These are phyloP conservation scores for Cladorrhinum sp. DNA, from an alignment of 2,329 filamentous ascomycete genomes.

Conservation along the genomic window DNA sequence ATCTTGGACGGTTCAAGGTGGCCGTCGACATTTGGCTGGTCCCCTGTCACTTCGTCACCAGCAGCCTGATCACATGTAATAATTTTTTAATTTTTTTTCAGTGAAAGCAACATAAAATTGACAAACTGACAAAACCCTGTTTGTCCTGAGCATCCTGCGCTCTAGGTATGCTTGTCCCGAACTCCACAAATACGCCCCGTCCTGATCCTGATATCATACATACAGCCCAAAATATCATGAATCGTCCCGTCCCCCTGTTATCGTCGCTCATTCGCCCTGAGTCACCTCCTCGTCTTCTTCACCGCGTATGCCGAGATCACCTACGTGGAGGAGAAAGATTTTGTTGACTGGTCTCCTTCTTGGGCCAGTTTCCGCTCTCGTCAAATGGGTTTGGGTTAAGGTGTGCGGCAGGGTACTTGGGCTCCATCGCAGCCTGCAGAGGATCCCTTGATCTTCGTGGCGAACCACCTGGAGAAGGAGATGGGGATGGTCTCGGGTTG, in stretches of 20 bases:
- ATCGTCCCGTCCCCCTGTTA: background rate
- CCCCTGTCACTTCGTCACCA: no score
- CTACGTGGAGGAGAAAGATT: background rate
- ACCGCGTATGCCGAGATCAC: background rate
- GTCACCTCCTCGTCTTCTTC: background rate
- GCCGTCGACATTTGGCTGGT: no score
- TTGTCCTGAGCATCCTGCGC: background rate
- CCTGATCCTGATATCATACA: constrained; percentile 11
- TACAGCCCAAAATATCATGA: constrained; percentile 3
- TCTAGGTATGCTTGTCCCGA: background rate
- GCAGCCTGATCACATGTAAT: background rate
- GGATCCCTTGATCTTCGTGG: constrained; percentile 18
- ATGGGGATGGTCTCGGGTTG: constrained; percentile 6
- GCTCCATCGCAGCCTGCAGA: constrained; percentile 15
- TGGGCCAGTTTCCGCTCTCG: constrained; percentile 15
- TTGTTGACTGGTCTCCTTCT: constrained; percentile 12
- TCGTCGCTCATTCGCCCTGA: background rate
- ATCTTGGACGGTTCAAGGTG: no score
- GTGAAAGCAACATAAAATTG: background rate
- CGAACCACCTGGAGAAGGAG: constrained; percentile 12
- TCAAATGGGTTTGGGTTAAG: constrained; percentile 22
- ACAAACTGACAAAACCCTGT: background rate
- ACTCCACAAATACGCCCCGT: constrained; percentile 1
- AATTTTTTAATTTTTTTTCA: no score
- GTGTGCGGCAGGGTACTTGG: constrained; percentile 8